phyloP scores from a whole-genome alignment of 2,329 filamentous ascomycete genomes.

The Ceratocystis cacaofunesta region DNA sequence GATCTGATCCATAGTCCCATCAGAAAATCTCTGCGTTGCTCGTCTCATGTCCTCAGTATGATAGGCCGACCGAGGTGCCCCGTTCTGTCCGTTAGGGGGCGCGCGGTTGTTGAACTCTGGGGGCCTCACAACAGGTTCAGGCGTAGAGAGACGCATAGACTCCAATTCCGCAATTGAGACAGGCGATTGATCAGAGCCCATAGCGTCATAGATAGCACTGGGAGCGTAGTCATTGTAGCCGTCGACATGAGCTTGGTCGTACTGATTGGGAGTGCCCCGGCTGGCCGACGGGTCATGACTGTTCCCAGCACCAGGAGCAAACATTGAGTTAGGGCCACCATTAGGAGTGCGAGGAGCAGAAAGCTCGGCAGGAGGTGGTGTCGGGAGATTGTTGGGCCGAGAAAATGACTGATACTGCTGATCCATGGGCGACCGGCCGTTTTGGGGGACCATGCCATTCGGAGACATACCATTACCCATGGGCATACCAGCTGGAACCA shows the following conservation, averaged over 20 bases:
- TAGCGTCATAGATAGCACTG: constrained; percentile 15
- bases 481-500: constrained; percentile 6
- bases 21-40: constrained; percentile 72
- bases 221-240: constrained; percentile 13
- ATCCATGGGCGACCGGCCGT: constrained; percentile 6
- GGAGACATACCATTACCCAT: constrained; percentile 8
- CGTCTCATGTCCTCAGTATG: constrained; percentile 64
- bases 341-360: constrained; percentile 4
- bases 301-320: constrained; percentile 14
- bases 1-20: constrained; percentile 66
- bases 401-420: constrained; percentile 14
- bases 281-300: neutral
- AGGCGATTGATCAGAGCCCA: constrained; percentile 12
- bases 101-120: constrained; percentile 67
- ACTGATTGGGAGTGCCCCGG: neutral
- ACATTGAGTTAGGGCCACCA: constrained; percentile 1
- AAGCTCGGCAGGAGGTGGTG: constrained; percentile 6
- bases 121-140: constrained; percentile 62
- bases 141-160: constrained; percentile 45
- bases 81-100: constrained; percentile 47
- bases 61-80: constrained; percentile 40
- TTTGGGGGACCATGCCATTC: neutral
- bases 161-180: constrained; percentile 37
- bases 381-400: constrained; percentile 8
- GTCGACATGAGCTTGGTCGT: neutral